Conservation (phyloP, 257 asterid species). For the Marsdenia floribunda region DNA sequence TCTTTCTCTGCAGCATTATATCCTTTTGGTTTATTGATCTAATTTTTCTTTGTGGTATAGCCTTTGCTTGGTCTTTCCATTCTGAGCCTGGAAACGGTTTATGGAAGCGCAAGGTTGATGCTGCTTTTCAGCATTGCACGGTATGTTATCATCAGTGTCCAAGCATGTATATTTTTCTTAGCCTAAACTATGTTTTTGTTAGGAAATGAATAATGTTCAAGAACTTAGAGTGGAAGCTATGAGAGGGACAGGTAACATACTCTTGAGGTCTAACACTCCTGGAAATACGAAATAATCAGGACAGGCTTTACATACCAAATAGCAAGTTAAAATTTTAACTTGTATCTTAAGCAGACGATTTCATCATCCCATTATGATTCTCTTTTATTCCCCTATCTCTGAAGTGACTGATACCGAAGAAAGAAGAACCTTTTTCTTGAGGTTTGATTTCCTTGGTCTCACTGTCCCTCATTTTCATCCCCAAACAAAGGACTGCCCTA, state of each 20-base stretch:
- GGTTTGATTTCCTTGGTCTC: too few species aligned
- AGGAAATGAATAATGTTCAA: neutral
- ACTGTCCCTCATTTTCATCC: too few species aligned
- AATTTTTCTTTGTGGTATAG: slow-evolving; percentile 36
- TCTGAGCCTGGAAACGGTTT: slow-evolving; percentile 66
- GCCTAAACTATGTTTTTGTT: neutral
- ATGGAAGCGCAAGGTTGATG: slow-evolving; percentile 90
- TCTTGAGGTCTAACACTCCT: neutral
- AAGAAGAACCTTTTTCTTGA: too few species aligned
- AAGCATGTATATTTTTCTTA: neutral
- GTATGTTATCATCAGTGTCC: slow-evolving; percentile 32
- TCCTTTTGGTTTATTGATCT: slow-evolving; percentile 6
- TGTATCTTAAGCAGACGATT: neutral
- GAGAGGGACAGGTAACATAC: neutral
- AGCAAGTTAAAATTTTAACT: neutral
- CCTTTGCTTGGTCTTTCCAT: slow-evolving; percentile 82
- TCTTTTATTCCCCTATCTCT: too few species aligned
- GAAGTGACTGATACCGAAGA: too few species aligned
- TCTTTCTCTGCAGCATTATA: neutral
- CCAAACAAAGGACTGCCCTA: too few species aligned
- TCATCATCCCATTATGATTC: too few species aligned
- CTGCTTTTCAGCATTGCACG: slow-evolving; percentile 59
- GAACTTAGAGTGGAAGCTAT: neutral
- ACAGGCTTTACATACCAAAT: neutral
- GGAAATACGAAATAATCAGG: neutral